phyloP scores from a whole-genome alignment of 768 basidiomycete genomes.

The Collybia mongolica region DNA sequence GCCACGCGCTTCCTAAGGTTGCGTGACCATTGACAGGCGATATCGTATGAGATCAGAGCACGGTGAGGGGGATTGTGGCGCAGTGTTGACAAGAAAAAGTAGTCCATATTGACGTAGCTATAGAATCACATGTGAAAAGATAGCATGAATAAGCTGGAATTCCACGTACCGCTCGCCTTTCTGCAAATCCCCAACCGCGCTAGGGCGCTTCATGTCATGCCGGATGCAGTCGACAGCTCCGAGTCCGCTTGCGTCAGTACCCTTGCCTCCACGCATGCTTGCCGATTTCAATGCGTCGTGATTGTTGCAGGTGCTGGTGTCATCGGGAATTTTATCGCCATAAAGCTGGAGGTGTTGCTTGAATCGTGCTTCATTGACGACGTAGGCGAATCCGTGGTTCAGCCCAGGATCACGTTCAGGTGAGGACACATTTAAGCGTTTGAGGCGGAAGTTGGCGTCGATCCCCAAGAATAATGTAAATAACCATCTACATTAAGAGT shows the following conservation, averaged over 20 bases:
- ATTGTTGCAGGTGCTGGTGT: slow-evolving; percentile 16
- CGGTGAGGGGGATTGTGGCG: slow-evolving; percentile 1
- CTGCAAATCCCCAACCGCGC: slow-evolving; percentile 3
- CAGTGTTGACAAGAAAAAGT: slow-evolving; percentile 20
- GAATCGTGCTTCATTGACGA: slow-evolving; percentile 9
- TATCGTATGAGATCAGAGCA: slow-evolving; percentile 24
- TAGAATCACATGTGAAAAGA: neutral
- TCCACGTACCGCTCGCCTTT: slow-evolving; percentile 1
- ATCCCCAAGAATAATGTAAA: slow-evolving; percentile 17
- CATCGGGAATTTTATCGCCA: neutral
- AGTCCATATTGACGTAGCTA: slow-evolving; percentile 22
- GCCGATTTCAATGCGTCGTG: slow-evolving; percentile 10
- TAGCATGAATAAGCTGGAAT: neutral
- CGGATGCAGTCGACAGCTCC: slow-evolving; percentile 17
- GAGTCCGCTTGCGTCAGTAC: slow-evolving; percentile 14
- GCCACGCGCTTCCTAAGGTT: slow-evolving; percentile 15
- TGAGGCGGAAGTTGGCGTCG: slow-evolving; percentile 23
- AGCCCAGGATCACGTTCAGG: slow-evolving; percentile 14
- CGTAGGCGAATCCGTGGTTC: slow-evolving; percentile 10
- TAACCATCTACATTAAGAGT: slow-evolving; percentile 3
- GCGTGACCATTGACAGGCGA: slow-evolving; percentile 25
- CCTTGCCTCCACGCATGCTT: slow-evolving; percentile 7
- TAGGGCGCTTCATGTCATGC: slow-evolving; percentile 8
- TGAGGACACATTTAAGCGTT: slow-evolving; percentile 15
- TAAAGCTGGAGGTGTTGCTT: slow-evolving; percentile 4